Evolutionary conservation across 768 basidiomycete genomes (phyloP).

Genomic region (Daedalea quercina): DNA sequence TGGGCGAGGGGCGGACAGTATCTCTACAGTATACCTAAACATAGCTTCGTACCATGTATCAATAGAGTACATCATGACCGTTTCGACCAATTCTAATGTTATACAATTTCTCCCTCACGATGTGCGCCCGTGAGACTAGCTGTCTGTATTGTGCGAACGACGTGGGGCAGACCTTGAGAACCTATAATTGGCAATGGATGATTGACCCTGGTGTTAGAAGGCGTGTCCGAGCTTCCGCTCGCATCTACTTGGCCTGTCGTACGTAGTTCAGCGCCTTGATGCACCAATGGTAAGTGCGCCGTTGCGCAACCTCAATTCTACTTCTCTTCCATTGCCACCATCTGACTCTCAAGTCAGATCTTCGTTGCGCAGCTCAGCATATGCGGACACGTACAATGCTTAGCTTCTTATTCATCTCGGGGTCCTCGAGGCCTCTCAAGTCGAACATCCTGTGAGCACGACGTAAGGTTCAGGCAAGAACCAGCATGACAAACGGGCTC

Average conservation of each 20-base stretch:
- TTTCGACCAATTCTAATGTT: background rate
- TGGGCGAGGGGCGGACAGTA: too few relatives aligned
- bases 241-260: too few relatives aligned
- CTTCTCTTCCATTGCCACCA: background rate
- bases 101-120: background rate
- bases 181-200: too few relatives aligned
- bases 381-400: conserved; percentile 4
- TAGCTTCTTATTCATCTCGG: conserved; percentile 6
- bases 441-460: background rate
- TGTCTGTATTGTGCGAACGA: too few relatives aligned
- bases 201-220: too few relatives aligned
- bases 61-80: background rate
- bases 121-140: too few relatives aligned
- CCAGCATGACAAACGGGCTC: background rate
- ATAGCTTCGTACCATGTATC: background rate
- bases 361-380: background rate
- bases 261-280: too few relatives aligned
- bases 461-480: background rate
- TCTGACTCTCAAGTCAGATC: background rate
- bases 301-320: background rate
- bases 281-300: background rate
- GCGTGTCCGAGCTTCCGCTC: too few relatives aligned
- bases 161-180: too few relatives aligned
- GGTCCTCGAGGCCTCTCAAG: conserved; percentile 1
- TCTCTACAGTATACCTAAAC: too few relatives aligned